Percentiles rank a stretch among this genome's conserved stretches.
phyloP scores from a whole-genome alignment of 164 flowering plant species.

The Dillenia turbinata region DNA sequence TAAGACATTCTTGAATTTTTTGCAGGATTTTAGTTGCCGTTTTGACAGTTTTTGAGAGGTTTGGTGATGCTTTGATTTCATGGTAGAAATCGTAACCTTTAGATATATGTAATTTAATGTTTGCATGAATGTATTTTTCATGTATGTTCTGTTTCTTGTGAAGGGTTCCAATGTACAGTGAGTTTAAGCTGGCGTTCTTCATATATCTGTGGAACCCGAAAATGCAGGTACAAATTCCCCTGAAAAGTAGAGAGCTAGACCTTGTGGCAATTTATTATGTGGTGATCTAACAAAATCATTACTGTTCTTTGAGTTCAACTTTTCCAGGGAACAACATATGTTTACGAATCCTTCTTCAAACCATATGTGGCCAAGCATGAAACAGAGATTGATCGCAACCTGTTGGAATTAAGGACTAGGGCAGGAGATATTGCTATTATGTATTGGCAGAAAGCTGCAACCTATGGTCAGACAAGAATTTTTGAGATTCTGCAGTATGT shows the following conservation, averaged over 20 bases:
- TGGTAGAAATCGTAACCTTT: constrained; percentile 44
- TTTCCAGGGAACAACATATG: constrained; percentile 84
- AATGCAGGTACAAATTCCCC: constrained; percentile 48
- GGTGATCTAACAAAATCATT: background rate
- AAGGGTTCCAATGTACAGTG: constrained; percentile 98
- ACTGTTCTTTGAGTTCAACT: constrained; percentile 2
- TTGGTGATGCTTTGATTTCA: constrained; percentile 85
- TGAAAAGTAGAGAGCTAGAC: background rate
- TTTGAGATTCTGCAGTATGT: constrained; percentile 81
- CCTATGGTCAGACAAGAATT: constrained; percentile 79
- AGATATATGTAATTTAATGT: background rate
- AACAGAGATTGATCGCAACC: constrained; percentile 82
- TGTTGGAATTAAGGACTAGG: constrained; percentile 74
- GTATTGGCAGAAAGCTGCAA: constrained; percentile 78
- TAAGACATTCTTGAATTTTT: background rate
- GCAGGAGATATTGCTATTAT: constrained; percentile 73
- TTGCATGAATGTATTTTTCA: background rate
- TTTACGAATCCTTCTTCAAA: constrained; percentile 85
- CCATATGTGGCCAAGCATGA: constrained; percentile 91
- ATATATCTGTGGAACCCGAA: constrained; percentile 92
- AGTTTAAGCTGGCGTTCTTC: constrained; percentile 88
- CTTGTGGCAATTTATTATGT: background rate
- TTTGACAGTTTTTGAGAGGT: constrained; percentile 78
- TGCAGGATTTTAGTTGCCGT: constrained; percentile 89
- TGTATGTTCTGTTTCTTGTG: constrained; percentile 18